Evolutionary conservation across 1,139 yeast species (phyloP).

Genomic region (Arxiozyma slooffiae): DNA sequence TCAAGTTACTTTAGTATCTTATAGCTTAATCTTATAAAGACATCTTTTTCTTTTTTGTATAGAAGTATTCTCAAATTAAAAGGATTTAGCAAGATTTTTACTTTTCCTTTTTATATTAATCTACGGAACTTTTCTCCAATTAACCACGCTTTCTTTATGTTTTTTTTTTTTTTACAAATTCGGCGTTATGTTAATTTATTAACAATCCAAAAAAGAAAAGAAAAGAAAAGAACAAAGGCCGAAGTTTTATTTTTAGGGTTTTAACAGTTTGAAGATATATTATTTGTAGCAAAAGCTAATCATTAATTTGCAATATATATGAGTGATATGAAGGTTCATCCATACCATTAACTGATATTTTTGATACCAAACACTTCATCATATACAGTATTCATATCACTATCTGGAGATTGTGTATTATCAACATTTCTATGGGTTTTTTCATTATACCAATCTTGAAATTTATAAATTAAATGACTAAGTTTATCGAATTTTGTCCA

Average conservation of each 20-base stretch:
- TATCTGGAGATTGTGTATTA: neutral
- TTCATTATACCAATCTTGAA: slow-evolving; percentile 1
- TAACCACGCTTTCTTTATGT: too few species aligned
- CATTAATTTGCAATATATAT: neutral
- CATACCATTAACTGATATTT: too few species aligned
- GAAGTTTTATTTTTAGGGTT: neutral
- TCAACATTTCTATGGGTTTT: neutral
- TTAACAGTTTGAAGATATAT: neutral
- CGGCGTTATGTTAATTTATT: neutral
- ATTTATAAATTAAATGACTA: neutral
- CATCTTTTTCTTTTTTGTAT: too few species aligned
- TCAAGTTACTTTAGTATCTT: neutral
- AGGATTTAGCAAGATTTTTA: too few species aligned
- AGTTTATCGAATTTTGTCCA: neutral
- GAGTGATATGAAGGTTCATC: too few species aligned
- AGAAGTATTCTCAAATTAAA: too few species aligned
- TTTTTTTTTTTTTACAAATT: too few species aligned
- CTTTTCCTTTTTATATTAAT: too few species aligned
- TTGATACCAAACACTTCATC: neutral
- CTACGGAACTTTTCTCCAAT: neutral
- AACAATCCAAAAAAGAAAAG: neutral
- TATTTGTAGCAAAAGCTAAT: neutral
- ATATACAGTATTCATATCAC: neutral
- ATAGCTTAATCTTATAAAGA: too few species aligned
- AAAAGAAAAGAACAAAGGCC: too few species aligned